These are phyloP conservation scores for Penicillium steckii DNA, from an alignment of 495 filamentous ascomycete species.

Conservation along the genomic window DNA sequence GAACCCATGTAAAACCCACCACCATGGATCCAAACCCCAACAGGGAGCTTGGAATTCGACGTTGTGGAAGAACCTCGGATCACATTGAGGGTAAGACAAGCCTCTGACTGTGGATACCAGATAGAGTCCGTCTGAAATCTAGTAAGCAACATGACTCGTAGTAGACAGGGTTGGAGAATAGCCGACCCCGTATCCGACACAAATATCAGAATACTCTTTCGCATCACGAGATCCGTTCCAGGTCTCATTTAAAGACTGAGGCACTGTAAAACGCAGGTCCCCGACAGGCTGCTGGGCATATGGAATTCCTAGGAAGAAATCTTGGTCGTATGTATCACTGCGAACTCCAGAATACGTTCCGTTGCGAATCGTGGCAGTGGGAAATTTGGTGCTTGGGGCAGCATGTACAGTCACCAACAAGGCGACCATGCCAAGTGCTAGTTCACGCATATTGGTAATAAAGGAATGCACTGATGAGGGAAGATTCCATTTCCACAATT, in stretches of 20 bases:
- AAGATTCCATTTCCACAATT: neutral
- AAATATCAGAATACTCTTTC: slow-evolving; percentile 49
- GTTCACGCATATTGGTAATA: slow-evolving; percentile 6
- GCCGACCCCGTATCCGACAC: slow-evolving; percentile 45
- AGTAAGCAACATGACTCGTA: slow-evolving; percentile 8
- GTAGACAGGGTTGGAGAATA: neutral
- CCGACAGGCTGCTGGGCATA: slow-evolving; percentile 47
- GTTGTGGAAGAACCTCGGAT: slow-evolving; percentile 42
- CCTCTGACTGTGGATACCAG: slow-evolving; percentile 47
- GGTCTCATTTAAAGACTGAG: slow-evolving; percentile 43
- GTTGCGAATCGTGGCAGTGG: slow-evolving; percentile 28
- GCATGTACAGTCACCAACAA: slow-evolving; percentile 12
- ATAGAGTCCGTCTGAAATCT: slow-evolving; percentile 38
- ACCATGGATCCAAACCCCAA: slow-evolving; percentile 60
- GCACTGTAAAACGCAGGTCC: slow-evolving; percentile 46
- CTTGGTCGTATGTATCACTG: slow-evolving; percentile 38
- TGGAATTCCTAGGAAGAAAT: slow-evolving; percentile 48
- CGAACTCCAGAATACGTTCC: slow-evolving; percentile 40
- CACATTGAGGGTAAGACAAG: slow-evolving; percentile 57
- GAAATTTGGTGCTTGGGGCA: slow-evolving; percentile 11
- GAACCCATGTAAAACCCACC: slow-evolving; percentile 56
- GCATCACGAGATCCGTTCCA: slow-evolving; percentile 40
- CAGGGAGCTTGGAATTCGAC: slow-evolving; percentile 35
- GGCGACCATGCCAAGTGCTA: slow-evolving; percentile 11
- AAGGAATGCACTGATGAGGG: neutral